phyloP scores from a whole-genome alignment of 2,329 filamentous ascomycete species.

The Seiridium cupressi region DNA sequence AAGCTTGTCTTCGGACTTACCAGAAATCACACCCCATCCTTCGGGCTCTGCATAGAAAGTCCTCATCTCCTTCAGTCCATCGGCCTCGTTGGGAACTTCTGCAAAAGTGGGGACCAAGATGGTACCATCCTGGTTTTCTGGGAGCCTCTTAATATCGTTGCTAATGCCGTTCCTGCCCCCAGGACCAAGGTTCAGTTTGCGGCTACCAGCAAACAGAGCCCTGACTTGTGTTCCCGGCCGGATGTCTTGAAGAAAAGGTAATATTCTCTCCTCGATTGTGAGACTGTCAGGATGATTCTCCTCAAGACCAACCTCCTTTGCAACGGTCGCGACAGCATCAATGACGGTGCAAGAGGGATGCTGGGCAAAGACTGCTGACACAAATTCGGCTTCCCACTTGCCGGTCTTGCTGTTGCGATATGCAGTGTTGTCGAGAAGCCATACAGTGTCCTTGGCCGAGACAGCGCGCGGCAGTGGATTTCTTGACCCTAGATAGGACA shows the following conservation, averaged over 20 bases:
- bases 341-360: constrained; percentile 66
- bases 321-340: constrained; percentile 68
- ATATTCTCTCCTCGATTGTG: constrained; percentile 66
- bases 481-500: constrained; percentile 48
- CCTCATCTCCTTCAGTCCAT: constrained; percentile 59
- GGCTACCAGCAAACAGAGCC: constrained; percentile 52
- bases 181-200: constrained; percentile 60
- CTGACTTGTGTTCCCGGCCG: constrained; percentile 67
- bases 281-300: constrained; percentile 55
- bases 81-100: constrained; percentile 47
- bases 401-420: constrained; percentile 52
- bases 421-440: constrained; percentile 89
- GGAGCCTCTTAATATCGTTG: constrained; percentile 57
- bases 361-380: constrained; percentile 77
- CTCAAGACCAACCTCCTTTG: constrained; percentile 65
- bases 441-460: constrained; percentile 69
- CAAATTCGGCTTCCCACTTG: constrained; percentile 78
- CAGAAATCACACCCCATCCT: constrained; percentile 82
- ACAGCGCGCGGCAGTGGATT: constrained; percentile 62
- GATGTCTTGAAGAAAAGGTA: constrained; percentile 77
- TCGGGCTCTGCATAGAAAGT: constrained; percentile 74
- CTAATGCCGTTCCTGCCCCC: constrained; percentile 72
- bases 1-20: constrained; percentile 31
- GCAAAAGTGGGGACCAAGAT: constrained; percentile 44
- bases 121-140: constrained; percentile 43